These are phyloP conservation scores for Penicilliopsis zonata DNA, from an alignment of 495 filamentous ascomycete species.

Conservation along the genomic window DNA sequence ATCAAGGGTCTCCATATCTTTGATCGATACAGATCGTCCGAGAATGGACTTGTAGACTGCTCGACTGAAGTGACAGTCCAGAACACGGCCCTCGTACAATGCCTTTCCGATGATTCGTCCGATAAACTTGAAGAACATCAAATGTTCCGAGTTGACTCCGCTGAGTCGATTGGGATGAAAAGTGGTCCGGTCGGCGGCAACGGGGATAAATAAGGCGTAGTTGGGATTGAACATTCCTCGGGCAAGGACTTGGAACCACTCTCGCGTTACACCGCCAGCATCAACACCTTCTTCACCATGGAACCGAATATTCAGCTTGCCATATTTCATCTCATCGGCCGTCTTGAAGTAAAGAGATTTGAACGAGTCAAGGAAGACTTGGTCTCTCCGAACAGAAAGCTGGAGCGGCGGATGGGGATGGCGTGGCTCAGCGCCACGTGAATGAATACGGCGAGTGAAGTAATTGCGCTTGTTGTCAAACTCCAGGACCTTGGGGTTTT, in stretches of 20 bases:
- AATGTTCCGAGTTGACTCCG: conserved; percentile 86
- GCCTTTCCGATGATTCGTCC: conserved; percentile 98
- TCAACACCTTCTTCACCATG: conserved; percentile 96
- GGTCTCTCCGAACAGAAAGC: conserved; percentile 79
- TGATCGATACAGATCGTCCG: conserved; percentile 87
- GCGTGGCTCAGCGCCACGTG: conserved; percentile 51
- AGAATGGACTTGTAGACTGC: conserved; percentile 97
- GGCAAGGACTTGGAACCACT: conserved; percentile 98
- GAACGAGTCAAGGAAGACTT: conserved; percentile 98
- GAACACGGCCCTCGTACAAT: conserved; percentile 86
- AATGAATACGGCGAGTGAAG: conserved; percentile 87
- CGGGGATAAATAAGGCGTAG: conserved; percentile 91
- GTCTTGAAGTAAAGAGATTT: conserved; percentile 90
- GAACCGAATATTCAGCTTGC: conserved; percentile 96
- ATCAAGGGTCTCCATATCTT: conserved; percentile 99
- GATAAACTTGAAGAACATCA: conserved; percentile 99
- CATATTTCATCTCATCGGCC: conserved; percentile 93
- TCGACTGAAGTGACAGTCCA: conserved; percentile 98
- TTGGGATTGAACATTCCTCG: conserved; percentile 99
- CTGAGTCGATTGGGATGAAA: conserved; percentile 96
- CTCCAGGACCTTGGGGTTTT: conserved; percentile 97
- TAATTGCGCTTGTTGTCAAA: conserved; percentile 99
- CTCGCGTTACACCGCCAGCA: conserved; percentile 91
- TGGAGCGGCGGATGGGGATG: conserved; percentile 69
- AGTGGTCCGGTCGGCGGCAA: conserved; percentile 95